Conservation (phyloP, 2,329 filamentous ascomycete species). For the Cryphonectria carpinicola region DNA sequence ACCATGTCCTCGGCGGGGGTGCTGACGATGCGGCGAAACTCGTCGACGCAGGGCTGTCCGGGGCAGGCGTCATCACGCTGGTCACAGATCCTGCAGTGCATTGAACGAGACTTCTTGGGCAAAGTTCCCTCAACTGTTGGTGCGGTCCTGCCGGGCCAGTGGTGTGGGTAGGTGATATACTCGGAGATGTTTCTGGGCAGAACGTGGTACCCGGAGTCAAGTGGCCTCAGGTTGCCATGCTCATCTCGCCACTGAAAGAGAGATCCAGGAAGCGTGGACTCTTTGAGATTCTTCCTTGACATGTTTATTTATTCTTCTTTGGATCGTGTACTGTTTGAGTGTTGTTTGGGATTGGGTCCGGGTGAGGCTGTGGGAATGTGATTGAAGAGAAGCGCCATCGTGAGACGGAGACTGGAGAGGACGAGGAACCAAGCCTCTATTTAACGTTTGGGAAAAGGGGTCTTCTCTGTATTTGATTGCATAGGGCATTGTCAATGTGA, state of each 20-base stretch:
- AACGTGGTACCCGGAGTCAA: background rate
- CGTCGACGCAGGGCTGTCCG: background rate
- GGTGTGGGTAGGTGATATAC: background rate
- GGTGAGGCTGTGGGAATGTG: background rate
- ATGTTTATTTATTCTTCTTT: background rate
- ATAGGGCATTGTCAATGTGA: background rate
- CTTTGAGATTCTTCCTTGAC: background rate
- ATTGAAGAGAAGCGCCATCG: background rate
- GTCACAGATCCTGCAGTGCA: background rate
- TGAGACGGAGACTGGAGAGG: background rate
- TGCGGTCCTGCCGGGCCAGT: background rate
- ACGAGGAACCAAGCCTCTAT: background rate
- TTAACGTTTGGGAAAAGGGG: background rate
- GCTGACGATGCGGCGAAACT: background rate
- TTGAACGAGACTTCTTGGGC: background rate
- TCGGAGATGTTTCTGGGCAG: background rate
- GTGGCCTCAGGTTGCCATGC: background rate
- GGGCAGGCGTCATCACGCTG: background rate
- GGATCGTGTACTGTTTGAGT: background rate
- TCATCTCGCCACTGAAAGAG: conserved; percentile 2
- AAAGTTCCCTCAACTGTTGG: background rate
- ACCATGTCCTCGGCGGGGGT: background rate
- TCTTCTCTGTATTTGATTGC: background rate
- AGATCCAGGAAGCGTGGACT: background rate
- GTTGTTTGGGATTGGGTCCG: background rate